Evolutionary conservation across 345 rosid species (phyloP).

Genomic region (Carallia pectinifolia): DNA sequence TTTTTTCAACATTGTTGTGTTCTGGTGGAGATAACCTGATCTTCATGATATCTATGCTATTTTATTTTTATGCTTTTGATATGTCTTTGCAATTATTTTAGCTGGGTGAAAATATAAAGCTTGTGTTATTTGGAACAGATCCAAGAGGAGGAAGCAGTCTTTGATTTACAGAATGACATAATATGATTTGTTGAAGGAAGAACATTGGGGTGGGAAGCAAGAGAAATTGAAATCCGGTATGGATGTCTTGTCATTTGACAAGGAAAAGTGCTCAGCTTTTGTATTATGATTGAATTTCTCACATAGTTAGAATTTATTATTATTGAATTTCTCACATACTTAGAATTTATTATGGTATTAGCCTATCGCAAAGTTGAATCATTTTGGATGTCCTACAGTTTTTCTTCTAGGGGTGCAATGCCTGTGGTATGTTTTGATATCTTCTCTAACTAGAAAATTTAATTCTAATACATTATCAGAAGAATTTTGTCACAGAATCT

Average conservation of each 20-base stretch:
- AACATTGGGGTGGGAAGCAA: constrained; percentile 41
- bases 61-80: too few relatives aligned
- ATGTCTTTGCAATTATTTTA: too few relatives aligned
- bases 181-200: constrained; percentile 42
- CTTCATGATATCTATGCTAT: too few relatives aligned
- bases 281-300: background rate
- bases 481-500: too few relatives aligned
- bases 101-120: too few relatives aligned
- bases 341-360: background rate
- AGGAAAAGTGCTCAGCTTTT: constrained; percentile 61
- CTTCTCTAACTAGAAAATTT: background rate
- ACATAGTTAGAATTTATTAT: background rate
- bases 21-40: background rate
- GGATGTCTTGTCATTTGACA: constrained; percentile 81
- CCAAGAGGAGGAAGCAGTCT: too few relatives aligned
- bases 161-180: constrained; percentile 70
- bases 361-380: background rate
- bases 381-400: background rate
- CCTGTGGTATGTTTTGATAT: too few relatives aligned
- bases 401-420: background rate
- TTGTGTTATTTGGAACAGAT: too few relatives aligned
- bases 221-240: constrained; percentile 42
- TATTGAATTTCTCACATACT: too few relatives aligned
- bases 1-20: background rate
- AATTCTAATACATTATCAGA: too few relatives aligned